These are phyloP conservation scores for Dissophora ornata DNA, from an alignment of 192 early-diverging fungal genomes.

Conservation along the genomic window DNA sequence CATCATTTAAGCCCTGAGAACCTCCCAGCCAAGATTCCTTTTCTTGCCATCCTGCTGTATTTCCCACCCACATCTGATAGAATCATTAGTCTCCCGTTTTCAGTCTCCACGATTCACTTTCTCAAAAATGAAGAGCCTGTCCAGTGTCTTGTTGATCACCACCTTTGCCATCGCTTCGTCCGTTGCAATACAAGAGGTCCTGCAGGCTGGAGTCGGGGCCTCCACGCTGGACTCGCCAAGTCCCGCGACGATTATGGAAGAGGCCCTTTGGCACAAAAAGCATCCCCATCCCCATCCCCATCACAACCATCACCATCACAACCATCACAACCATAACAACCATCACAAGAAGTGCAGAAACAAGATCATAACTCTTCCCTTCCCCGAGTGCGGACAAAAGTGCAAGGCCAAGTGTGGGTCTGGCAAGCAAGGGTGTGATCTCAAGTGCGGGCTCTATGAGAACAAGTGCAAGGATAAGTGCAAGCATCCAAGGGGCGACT, in stretches of 20 bases:
- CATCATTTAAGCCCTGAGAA: conserved; percentile 2
- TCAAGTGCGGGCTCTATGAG: neutral
- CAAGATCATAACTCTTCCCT: too few species aligned
- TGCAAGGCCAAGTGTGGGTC: neutral
- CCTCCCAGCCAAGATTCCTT: neutral
- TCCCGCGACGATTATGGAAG: neutral
- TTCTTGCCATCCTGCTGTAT: neutral
- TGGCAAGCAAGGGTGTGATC: too few species aligned
- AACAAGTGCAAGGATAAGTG: neutral
- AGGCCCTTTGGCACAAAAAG: neutral
- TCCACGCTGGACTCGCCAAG: neutral
- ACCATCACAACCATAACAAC: too few species aligned
- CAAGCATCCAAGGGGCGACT: neutral
- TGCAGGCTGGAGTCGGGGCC: neutral
- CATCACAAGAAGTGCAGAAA: conserved; percentile 1
- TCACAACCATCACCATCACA: too few species aligned
- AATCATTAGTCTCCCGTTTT: neutral
- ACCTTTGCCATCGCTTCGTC: conserved; percentile 3
- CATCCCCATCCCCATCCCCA: neutral
- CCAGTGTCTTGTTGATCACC: conserved; percentile 5
- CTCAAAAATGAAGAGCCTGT: conserved; percentile 2
- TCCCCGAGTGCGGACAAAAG: neutral
- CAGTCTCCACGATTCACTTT: neutral
- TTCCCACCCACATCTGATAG: neutral
- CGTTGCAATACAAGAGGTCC: neutral